Conservation (phyloP, 202 grass and related monocot genomes). For the Dendrocalamus latiflorus region DNA sequence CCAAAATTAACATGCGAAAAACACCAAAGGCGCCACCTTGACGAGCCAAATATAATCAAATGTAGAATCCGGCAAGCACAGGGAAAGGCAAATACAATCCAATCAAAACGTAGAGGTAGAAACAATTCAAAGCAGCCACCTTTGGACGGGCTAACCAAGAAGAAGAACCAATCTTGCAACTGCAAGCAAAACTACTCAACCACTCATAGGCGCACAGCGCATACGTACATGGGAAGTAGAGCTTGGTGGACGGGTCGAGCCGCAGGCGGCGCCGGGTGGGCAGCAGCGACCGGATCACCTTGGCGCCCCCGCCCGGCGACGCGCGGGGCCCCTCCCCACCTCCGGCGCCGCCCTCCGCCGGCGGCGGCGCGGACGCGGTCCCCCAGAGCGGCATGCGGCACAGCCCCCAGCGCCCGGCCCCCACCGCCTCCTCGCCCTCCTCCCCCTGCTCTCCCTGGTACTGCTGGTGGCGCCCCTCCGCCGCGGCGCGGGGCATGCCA, state of each 20-base stretch:
- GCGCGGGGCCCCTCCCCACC: constrained; percentile 5
- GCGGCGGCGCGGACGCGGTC: constrained; percentile 14
- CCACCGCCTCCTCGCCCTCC: background rate
- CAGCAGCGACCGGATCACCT: constrained; percentile 60
- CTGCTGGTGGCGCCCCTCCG: background rate
- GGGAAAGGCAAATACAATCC: background rate
- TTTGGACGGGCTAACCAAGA: background rate
- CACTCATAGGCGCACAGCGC: background rate
- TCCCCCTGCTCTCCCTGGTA: background rate
- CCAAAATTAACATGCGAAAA: background rate
- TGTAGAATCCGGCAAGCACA: background rate
- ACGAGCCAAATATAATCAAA: background rate
- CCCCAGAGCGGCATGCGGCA: constrained; percentile 53
- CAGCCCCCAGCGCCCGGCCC: background rate
- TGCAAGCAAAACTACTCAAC: background rate
- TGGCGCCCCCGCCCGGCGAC: constrained; percentile 22
- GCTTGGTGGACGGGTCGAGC: constrained; percentile 83
- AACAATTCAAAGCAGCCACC: background rate
- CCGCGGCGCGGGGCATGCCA: background rate
- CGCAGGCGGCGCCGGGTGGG: constrained; percentile 77
- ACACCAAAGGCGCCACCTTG: background rate
- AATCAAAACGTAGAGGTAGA: background rate
- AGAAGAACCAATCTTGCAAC: background rate
- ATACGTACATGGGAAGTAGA: constrained; percentile 86
- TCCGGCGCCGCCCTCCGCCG: background rate